Evolutionary conservation across 2,329 filamentous ascomycete species (phyloP).

Genomic region (Ilyonectria robusta): DNA sequence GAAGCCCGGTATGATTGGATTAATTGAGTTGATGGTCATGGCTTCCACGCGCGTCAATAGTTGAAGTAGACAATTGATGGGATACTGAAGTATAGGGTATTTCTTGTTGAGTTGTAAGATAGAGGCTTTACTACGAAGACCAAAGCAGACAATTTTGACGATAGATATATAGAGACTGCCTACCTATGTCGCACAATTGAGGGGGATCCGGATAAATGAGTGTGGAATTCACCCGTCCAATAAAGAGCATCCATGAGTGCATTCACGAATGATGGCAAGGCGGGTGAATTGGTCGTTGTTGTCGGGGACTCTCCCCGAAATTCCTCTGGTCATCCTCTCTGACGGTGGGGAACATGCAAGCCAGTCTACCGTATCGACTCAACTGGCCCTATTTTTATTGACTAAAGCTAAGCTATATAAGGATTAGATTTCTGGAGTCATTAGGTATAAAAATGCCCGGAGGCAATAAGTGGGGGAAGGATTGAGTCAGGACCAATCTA

Average conservation of each 20-base stretch:
- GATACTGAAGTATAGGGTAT: background rate
- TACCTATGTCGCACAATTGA: background rate
- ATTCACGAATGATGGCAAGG: background rate
- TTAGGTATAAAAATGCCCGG: no score
- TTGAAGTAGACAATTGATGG: background rate
- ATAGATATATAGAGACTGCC: background rate
- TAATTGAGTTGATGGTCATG: background rate
- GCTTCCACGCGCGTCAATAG: background rate
- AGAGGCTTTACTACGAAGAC: background rate
- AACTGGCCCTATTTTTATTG: no score
- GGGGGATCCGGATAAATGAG: background rate
- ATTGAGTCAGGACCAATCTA: no score
- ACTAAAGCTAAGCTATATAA: no score
- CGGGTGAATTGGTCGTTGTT: background rate
- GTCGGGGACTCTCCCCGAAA: background rate
- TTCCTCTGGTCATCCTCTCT: background rate
- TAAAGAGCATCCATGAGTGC: background rate
- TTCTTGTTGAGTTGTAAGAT: background rate
- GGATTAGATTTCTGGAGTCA: no score
- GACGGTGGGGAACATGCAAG: background rate
- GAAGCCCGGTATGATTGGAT: constrained; percentile 15
- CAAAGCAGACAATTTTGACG: background rate
- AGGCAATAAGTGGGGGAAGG: no score
- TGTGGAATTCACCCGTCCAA: background rate
- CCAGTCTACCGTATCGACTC: no score